These are phyloP conservation scores for Cucurbita argyrosperma DNA, from an alignment of 306 rosid genomes.

Conservation along the genomic window DNA sequence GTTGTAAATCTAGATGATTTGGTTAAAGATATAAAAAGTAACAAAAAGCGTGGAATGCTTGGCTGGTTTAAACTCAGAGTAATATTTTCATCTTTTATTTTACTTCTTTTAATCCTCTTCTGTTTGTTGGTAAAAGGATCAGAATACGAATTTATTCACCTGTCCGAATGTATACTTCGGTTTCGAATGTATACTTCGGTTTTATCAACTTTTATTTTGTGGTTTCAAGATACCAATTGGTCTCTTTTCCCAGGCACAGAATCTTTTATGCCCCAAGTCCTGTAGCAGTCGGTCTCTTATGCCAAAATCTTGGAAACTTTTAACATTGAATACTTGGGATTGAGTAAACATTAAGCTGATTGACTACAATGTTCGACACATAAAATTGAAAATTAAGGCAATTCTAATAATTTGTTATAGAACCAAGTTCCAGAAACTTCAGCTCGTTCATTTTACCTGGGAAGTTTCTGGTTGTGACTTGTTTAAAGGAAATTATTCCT, in stretches of 20 bases:
- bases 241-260: not conserved
- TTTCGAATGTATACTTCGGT: not conserved
- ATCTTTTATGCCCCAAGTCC: not conserved
- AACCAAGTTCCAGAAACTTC: not conserved
- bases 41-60: constrained; percentile 64
- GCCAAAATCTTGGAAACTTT: not conserved
- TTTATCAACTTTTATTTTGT: not conserved
- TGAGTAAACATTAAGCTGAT: not conserved
- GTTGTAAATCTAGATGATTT: constrained; percentile 49
- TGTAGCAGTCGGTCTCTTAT: not conserved
- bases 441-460: not conserved
- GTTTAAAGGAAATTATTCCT: not conserved
- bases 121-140: not conserved
- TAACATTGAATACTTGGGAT: not conserved
- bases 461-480: not conserved
- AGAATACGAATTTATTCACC: not conserved
- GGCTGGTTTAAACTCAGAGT: constrained; percentile 74
- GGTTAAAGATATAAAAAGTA: constrained; percentile 53
- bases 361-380: not conserved
- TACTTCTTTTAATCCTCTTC: not conserved
- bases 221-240: not conserved
- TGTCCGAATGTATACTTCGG: not conserved
- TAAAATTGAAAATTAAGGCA: not conserved
- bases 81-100: constrained; percentile 14
- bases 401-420: not conserved